Evolutionary conservation across 441 rosid species (phyloP).

Genomic region (Populus trichocarpa): DNA sequence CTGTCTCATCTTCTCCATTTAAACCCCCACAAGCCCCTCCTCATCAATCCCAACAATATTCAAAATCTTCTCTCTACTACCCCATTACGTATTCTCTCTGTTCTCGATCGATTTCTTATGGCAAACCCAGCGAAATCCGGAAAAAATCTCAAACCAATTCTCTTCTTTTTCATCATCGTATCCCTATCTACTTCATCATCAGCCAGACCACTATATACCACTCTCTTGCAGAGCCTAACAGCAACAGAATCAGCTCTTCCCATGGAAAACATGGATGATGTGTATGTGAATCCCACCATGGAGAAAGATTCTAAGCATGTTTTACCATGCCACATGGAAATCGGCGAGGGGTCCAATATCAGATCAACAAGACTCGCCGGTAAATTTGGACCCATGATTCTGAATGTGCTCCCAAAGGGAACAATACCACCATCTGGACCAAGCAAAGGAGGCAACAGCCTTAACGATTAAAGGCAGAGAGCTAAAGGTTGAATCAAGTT

Average conservation of each 20-base stretch:
- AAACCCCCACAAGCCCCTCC: no score
- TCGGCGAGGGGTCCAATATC: not conserved
- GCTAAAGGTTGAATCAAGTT: not conserved
- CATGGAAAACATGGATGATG: not conserved
- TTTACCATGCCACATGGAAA: slow-evolving; percentile 1
- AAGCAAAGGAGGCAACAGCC: slow-evolving; percentile 39
- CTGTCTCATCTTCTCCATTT: no score
- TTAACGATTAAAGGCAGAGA: slow-evolving; percentile 25
- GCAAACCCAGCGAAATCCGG: not conserved
- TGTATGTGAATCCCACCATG: not conserved
- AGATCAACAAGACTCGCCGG: slow-evolving; percentile 2
- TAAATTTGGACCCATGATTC: slow-evolving; percentile 32
- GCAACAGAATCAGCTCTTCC: slow-evolving; percentile 25
- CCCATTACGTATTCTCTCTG: not conserved
- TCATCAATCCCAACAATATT: no score
- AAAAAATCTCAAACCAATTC: not conserved
- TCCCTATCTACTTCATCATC: not conserved
- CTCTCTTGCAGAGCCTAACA: not conserved
- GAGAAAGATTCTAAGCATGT: not conserved
- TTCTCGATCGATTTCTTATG: not conserved
- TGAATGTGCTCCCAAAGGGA: slow-evolving; percentile 56
- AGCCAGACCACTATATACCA: not conserved
- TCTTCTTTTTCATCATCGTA: not conserved
- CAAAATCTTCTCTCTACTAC: not conserved
- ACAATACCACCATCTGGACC: slow-evolving; percentile 46